phyloP scores from a whole-genome alignment of 768 basidiomycete species.

The Suillus spraguei region DNA sequence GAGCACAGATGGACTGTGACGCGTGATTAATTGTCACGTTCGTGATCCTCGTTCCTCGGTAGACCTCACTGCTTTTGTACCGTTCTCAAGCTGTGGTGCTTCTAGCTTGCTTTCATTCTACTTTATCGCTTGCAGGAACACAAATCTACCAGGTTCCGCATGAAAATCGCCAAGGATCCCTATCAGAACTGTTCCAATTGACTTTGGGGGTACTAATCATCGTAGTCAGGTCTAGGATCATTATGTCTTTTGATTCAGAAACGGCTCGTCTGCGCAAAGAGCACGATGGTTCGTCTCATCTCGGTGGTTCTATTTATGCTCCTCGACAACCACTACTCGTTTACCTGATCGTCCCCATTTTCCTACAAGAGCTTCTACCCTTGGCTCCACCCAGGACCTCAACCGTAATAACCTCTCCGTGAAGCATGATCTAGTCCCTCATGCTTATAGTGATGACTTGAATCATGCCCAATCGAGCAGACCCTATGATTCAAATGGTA shows the following conservation, averaged over 20 bases:
- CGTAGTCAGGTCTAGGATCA: slow-evolving; percentile 11
- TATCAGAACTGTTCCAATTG: slow-evolving; percentile 16
- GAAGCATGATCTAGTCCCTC: slow-evolving; percentile 39
- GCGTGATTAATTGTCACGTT: slow-evolving; percentile 8
- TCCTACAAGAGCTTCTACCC: slow-evolving; percentile 68
- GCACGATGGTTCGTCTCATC: slow-evolving; percentile 13
- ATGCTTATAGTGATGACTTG: slow-evolving; percentile 70
- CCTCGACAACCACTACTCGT: slow-evolving; percentile 39
- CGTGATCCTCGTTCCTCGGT: slow-evolving; percentile 22
- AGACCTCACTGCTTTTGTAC: slow-evolving; percentile 13
- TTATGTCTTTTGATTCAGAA: slow-evolving; percentile 36
- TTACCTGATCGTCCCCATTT: slow-evolving; percentile 53
- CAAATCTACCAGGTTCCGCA: slow-evolving; percentile 18
- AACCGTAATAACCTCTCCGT: slow-evolving; percentile 47
- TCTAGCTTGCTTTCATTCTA: slow-evolving; percentile 8
- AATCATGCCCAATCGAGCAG: slow-evolving; percentile 45
- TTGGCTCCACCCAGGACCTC: slow-evolving; percentile 54
- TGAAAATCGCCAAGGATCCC: slow-evolving; percentile 20
- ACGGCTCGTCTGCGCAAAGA: slow-evolving; percentile 31
- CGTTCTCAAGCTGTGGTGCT: slow-evolving; percentile 8
- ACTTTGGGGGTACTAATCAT: slow-evolving; percentile 14
- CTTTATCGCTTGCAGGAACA: slow-evolving; percentile 5
- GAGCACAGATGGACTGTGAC: slow-evolving; percentile 22
- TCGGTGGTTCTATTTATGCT: slow-evolving; percentile 34
- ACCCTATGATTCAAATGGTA: slow-evolving; percentile 15